Evolutionary conservation across 305 asterid genomes (phyloP), one percentile per base, ranked within the genome.

Genomic region (Coffea humblotiana): DNA sequence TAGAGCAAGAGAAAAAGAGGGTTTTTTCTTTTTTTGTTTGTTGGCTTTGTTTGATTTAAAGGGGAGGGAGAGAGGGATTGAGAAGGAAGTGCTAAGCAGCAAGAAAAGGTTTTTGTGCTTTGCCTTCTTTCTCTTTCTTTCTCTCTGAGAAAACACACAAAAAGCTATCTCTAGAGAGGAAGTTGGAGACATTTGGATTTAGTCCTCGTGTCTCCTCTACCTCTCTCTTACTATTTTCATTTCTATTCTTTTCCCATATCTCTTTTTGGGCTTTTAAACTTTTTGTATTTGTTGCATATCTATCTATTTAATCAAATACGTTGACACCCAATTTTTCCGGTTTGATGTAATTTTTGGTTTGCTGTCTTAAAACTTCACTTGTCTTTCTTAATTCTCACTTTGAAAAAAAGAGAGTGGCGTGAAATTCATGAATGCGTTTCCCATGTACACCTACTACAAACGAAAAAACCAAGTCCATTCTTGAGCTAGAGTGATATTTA

Each of bases 191-290:
- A 90, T 90, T 94, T 85, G 95, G 92, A 88, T 87, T 86, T 3
- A 77, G 90, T 86, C 93, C 96, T 87, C 80, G 80, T 93, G 96
- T 92, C 97, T 91, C 94, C 87, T 89, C 96, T 87, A 67, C 89
- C 97, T 92, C 96, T 91, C 96, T 91, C 92, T 51, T 6, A 16
- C 48, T 71, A 67, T 70, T 45, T 15, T 40, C 74, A 73, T 69
- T 61, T 19, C 27, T 19, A 58, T 58, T 58, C 11, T 61, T 76
- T 74, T 77, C 21, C 56, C 35, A 15, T 72, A 67, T 66, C 40
- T 14, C 2, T 64, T 63, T 67, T 75, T 25, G 72, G 52, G 68
- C 68, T 67, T 58, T 70, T 32, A 81, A 23, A 60, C 14, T 11
- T 18, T 73, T 66, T 29, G 63, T 45, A 6, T 43, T 77, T 10